Conservation (phyloP, 345 rosid genomes). For the Nephelium lappaceum region DNA sequence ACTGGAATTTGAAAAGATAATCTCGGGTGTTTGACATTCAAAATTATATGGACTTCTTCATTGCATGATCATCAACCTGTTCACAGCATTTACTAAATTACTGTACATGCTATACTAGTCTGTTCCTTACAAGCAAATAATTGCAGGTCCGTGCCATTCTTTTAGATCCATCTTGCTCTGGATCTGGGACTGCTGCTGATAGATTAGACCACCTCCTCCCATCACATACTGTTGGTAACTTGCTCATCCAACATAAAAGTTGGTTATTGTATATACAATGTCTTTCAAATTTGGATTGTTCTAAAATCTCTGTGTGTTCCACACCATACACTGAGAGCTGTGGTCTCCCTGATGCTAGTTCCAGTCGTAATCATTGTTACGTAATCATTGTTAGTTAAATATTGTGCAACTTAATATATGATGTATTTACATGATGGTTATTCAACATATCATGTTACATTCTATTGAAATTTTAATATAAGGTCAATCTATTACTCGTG, state of each 20-base stretch:
- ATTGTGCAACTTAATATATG: no score
- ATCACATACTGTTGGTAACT: conserved; percentile 53
- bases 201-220: conserved; percentile 95
- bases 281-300: neutral
- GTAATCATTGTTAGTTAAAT: neutral
- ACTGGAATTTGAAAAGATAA: neutral
- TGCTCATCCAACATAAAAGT: neutral
- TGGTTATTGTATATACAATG: neutral
- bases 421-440: neutral
- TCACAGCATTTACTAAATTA: neutral
- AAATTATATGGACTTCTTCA: neutral
- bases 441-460: neutral
- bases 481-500: neutral
- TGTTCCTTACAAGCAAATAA: conserved; percentile 9
- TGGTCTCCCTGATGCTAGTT: neutral
- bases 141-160: conserved; percentile 79
- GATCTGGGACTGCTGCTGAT: conserved; percentile 81
- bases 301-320: neutral
- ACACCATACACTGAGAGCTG: neutral
- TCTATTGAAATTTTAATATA: neutral
- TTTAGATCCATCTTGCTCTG: conserved; percentile 96
- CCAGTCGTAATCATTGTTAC: neutral
- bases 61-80: neutral
- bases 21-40: neutral
- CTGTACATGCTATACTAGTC: neutral